A percentile compares a stretch with the other conserved stretches of the same genome.
Conservation (phyloP, 805 yeast genomes). For the Lipomyces chichibuensis region DNA sequence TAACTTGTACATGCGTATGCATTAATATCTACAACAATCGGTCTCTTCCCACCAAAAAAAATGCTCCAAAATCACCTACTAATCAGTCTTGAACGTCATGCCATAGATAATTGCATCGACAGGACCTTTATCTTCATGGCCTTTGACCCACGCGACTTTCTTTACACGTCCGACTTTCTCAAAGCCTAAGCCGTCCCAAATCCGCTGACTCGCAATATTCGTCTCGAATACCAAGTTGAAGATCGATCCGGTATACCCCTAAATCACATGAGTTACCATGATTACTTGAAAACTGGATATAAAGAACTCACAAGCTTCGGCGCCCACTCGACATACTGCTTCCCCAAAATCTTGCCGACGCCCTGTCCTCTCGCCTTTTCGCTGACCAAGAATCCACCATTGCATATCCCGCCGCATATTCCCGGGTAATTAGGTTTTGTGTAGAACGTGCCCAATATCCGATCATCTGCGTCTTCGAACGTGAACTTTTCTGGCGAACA, state of each 20-base stretch:
- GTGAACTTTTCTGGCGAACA: constrained; percentile 33
- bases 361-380: constrained; percentile 63
- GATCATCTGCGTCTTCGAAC: constrained; percentile 50
- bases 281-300: background rate
- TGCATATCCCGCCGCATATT: constrained; percentile 82
- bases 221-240: constrained; percentile 86
- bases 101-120: constrained; percentile 73
- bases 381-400: constrained; percentile 82
- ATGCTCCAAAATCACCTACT: too few relatives aligned
- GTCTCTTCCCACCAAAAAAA: too few relatives aligned
- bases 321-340: constrained; percentile 68
- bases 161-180: constrained; percentile 74
- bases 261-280: background rate
- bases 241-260: constrained; percentile 78
- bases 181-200: constrained; percentile 86
- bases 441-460: constrained; percentile 56
- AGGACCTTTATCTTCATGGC: constrained; percentile 51
- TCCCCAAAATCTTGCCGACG: constrained; percentile 72
- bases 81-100: background rate
- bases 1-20: too few relatives aligned
- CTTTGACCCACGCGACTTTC: constrained; percentile 74
- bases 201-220: constrained; percentile 69
- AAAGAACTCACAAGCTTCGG: constrained; percentile 51
- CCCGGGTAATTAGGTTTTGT: constrained; percentile 87
- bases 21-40: too few relatives aligned